Evolutionary conservation across 2,329 filamentous ascomycete genomes (phyloP).

Genomic region (Mollisia scopiformis): DNA sequence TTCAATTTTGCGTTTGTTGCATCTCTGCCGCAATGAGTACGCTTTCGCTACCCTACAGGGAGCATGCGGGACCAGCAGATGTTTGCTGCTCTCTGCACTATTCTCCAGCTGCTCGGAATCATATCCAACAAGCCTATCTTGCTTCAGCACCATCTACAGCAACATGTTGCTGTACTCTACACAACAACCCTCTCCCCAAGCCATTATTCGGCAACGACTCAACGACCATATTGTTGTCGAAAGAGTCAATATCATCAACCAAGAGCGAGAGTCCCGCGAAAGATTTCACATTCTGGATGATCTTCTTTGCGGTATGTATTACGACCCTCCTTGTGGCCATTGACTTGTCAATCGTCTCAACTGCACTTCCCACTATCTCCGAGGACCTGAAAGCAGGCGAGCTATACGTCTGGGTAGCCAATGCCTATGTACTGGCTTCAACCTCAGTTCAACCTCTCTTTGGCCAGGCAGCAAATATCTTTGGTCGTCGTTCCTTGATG

Average conservation of each 20-base stretch:
- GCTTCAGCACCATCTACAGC: constrained; percentile 5
- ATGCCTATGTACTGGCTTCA: constrained; percentile 66
- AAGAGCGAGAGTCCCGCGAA: constrained; percentile 6
- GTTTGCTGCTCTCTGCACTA: constrained; percentile 14
- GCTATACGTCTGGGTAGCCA: constrained; percentile 74
- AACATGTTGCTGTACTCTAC: constrained; percentile 15
- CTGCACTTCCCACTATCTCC: constrained; percentile 59
- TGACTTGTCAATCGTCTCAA: constrained; percentile 56
- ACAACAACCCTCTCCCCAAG: constrained; percentile 12
- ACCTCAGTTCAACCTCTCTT: constrained; percentile 13
- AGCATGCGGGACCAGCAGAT: constrained; percentile 1
- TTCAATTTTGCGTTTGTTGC: not conserved
- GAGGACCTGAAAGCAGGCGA: constrained; percentile 48
- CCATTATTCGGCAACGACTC: constrained; percentile 11
- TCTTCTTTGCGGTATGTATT: constrained; percentile 26
- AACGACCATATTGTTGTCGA: not conserved
- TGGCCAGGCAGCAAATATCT: constrained; percentile 16
- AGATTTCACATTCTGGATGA: constrained; percentile 22
- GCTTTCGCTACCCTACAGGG: not conserved
- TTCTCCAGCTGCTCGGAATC: constrained; percentile 1
- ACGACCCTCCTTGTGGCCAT: constrained; percentile 28
- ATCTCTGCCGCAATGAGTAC: not conserved
- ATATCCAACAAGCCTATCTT: not conserved
- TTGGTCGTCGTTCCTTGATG: constrained; percentile 13
- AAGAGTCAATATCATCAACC: not conserved